Evolutionary conservation across 176 grass and related monocot genomes (phyloP).

Genomic region (Miscanthus lutarioriparius): DNA sequence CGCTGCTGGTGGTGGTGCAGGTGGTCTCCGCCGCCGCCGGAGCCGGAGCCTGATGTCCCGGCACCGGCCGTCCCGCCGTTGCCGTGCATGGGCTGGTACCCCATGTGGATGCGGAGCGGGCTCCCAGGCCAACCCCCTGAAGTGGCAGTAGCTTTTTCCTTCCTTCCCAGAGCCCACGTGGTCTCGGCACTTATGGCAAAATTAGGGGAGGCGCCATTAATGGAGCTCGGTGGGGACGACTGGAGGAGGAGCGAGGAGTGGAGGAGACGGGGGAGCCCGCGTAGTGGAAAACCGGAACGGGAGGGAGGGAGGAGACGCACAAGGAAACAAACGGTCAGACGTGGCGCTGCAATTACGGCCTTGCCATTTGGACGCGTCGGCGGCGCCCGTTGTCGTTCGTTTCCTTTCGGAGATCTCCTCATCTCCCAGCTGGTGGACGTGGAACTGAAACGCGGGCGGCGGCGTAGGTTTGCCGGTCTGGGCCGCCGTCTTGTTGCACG

Average conservation of each 20-base stretch:
- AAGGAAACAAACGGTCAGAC: constrained; percentile 6
- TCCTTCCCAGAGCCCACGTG: neutral
- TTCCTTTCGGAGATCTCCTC: neutral
- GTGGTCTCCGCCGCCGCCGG: constrained; percentile 25
- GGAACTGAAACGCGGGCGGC: neutral
- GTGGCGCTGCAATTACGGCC: constrained; percentile 24
- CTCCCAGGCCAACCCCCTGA: neutral
- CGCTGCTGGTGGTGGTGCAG: constrained; percentile 32
- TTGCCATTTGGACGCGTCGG: constrained; percentile 46
- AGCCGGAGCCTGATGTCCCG: constrained; percentile 11
- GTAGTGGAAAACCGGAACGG: constrained; percentile 10
- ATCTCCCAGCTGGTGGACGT: neutral
- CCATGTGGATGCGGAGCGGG: constrained; percentile 38
- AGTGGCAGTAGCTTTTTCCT: neutral
- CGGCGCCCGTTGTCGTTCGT: neutral
- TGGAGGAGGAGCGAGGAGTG: neutral
- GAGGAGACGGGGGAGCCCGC: neutral
- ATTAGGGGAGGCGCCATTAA: constrained; percentile 63
- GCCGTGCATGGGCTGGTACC: constrained; percentile 72
- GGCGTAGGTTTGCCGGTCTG: neutral
- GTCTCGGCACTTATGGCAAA: neutral
- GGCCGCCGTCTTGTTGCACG: neutral
- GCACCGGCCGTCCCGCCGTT: constrained; percentile 29
- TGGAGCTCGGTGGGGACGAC: constrained; percentile 45
- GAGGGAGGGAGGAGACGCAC: neutral